These are phyloP conservation scores for Rutstroemia sp. DNA, from an alignment of 2,329 filamentous ascomycete species.

Conservation along the genomic window DNA sequence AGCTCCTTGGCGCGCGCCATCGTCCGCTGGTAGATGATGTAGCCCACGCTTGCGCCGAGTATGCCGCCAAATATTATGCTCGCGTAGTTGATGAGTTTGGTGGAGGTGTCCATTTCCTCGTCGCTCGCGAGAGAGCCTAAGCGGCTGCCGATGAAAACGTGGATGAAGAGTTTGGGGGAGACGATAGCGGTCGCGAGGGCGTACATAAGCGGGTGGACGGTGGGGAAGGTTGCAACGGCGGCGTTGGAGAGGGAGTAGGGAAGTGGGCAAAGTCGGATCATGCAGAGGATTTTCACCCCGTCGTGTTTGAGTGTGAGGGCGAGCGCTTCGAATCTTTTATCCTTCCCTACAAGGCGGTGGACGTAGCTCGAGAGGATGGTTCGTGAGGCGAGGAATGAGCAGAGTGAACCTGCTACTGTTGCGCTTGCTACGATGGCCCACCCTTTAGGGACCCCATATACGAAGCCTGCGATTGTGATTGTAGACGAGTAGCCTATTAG, in stretches of 20 bases:
- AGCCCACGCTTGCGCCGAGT: conserved; percentile 70
- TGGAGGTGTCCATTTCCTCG: conserved; percentile 71
- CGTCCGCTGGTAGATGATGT: conserved; percentile 73
- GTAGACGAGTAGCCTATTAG: conserved; percentile 64
- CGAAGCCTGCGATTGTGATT: conserved; percentile 61
- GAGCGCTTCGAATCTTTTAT: conserved; percentile 83
- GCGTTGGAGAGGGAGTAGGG: conserved; percentile 93
- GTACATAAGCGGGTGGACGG: conserved; percentile 69
- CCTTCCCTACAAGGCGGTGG: conserved; percentile 68
- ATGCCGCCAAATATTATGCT: conserved; percentile 67
- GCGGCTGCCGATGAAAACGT: conserved; percentile 84
- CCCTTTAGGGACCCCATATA: conserved; percentile 64
- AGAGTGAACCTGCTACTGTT: conserved; percentile 70
- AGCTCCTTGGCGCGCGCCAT: conserved; percentile 56
- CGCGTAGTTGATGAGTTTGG: conserved; percentile 76
- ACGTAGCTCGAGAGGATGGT: conserved; percentile 75
- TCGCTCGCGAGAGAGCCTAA: conserved; percentile 74
- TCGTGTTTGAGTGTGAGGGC: conserved; percentile 84
- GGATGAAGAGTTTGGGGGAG: conserved; percentile 79
- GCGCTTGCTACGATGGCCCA: conserved; percentile 68
- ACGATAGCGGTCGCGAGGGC: conserved; percentile 75
- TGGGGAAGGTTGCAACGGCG: conserved; percentile 88
- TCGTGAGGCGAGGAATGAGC: conserved; percentile 72
- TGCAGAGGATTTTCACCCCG: conserved; percentile 78
- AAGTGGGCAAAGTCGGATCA: conserved; percentile 86